These are phyloP conservation scores for Pleurotus tuber-regium DNA, from an alignment of 768 basidiomycete species.

Conservation along the genomic window DNA sequence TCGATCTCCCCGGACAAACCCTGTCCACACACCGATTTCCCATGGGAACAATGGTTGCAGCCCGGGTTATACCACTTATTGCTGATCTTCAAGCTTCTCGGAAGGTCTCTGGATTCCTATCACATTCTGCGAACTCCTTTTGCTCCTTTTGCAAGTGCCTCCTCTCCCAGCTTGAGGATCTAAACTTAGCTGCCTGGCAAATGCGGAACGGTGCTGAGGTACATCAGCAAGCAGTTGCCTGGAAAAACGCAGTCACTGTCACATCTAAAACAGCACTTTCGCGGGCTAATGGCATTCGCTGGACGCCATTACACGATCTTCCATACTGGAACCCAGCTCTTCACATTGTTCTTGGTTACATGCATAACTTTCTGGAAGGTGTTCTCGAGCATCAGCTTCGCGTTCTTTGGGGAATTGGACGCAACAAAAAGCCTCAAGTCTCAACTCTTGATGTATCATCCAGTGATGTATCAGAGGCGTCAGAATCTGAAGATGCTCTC, in stretches of 20 bases:
- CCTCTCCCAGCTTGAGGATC: constrained; percentile 16
- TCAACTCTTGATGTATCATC: too few relatives aligned
- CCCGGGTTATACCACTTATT: constrained; percentile 20
- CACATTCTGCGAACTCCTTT: constrained; percentile 14
- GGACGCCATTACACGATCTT: constrained; percentile 24
- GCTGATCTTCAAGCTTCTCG: constrained; percentile 20
- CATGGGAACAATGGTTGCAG: constrained; percentile 13
- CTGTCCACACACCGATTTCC: constrained; percentile 15
- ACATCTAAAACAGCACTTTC: constrained; percentile 7
- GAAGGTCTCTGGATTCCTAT: constrained; percentile 22
- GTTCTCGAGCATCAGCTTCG: too few relatives aligned
- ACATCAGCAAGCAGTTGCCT: constrained; percentile 13
- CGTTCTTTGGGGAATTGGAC: too few relatives aligned
- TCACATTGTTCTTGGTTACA: too few relatives aligned
- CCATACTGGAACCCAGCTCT: too few relatives aligned
- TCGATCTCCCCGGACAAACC: constrained; percentile 12
- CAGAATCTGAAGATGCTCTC: background rate
- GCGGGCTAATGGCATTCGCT: constrained; percentile 21
- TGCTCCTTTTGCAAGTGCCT: constrained; percentile 22
- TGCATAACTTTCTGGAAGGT: too few relatives aligned
- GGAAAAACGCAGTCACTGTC: constrained; percentile 17
- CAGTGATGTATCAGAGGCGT: background rate
- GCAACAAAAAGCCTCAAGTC: too few relatives aligned
- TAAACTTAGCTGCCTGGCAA: constrained; percentile 18
- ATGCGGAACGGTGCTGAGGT: constrained; percentile 15